A percentile compares a stretch with the other conserved stretches of the same genome.
Evolutionary conservation across 331 rosid species (phyloP).

Genomic region (Telfairia occidentalis): DNA sequence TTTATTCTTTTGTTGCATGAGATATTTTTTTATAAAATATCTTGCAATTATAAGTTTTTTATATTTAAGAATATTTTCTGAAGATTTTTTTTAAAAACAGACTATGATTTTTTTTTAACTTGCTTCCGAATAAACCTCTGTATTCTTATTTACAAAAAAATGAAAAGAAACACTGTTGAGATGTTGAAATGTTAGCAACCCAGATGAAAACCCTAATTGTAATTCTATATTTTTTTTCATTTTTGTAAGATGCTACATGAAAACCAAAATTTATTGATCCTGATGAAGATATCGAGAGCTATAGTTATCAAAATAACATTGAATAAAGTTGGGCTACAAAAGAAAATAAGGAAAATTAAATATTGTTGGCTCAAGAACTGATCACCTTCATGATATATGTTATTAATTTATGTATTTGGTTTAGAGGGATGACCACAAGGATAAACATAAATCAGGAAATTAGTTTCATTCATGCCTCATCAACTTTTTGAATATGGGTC

Average conservation of each 20-base stretch:
- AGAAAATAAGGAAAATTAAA: background rate
- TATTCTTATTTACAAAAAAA: background rate
- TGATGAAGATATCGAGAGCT: background rate
- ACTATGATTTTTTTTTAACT: background rate
- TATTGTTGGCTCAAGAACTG: background rate
- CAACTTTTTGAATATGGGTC: slow-evolving; percentile 4
- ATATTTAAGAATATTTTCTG: background rate
- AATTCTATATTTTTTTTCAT: background rate
- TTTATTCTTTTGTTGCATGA: background rate
- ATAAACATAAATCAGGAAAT: background rate
- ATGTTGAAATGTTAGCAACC: background rate
- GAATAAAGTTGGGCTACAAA: background rate
- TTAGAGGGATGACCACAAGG: background rate
- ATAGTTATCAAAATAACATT: background rate
- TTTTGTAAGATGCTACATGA: background rate
- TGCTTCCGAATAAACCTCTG: background rate
- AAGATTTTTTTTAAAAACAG: background rate
- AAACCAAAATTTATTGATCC: background rate
- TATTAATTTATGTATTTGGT: background rate
- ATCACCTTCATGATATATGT: background rate
- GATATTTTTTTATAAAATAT: background rate
- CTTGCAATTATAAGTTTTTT: background rate
- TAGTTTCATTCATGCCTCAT: background rate
- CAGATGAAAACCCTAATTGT: too few relatives aligned
- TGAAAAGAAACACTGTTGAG: background rate